Conservation (phyloP, 768 basidiomycete genomes). For the Xerocomus spinulosus region DNA sequence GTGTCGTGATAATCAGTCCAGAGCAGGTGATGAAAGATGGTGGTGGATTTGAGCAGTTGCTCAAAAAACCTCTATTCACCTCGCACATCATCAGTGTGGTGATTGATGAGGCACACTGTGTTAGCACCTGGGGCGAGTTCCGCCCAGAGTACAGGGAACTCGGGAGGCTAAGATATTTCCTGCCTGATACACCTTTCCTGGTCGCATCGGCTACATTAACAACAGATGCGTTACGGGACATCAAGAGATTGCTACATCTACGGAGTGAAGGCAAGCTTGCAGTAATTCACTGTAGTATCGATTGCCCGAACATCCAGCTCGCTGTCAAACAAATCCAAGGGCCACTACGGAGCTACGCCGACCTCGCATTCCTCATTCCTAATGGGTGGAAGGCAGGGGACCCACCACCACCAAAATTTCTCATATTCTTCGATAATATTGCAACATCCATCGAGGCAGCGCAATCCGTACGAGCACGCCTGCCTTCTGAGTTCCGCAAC, state of each 20-base stretch:
- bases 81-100: slow-evolving; percentile 1
- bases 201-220: slow-evolving; percentile 36
- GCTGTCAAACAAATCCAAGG: not conserved
- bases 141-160: slow-evolving; percentile 30
- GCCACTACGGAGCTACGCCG: not conserved
- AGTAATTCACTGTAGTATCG: not conserved
- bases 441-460: not conserved
- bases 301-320: not conserved
- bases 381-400: not conserved
- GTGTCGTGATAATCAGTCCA: slow-evolving; percentile 6
- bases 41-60: slow-evolving; percentile 12
- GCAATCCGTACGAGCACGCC: not conserved
- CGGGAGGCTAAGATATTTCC: slow-evolving; percentile 9
- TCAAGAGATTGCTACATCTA: slow-evolving; percentile 10
- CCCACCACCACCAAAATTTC: not conserved
- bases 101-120: slow-evolving; percentile 23
- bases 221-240: slow-evolving; percentile 16
- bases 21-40: slow-evolving; percentile 10
- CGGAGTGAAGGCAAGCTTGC: slow-evolving; percentile 3
- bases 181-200: slow-evolving; percentile 2
- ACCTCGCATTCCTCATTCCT: not conserved
- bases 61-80: not conserved
- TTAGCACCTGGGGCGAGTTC: slow-evolving; percentile 29
- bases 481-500: not conserved
- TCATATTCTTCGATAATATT: not conserved